phyloP scores from a whole-genome alignment of 2,329 filamentous ascomycete genomes.

The Ophiostoma novo-ulmi region DNA sequence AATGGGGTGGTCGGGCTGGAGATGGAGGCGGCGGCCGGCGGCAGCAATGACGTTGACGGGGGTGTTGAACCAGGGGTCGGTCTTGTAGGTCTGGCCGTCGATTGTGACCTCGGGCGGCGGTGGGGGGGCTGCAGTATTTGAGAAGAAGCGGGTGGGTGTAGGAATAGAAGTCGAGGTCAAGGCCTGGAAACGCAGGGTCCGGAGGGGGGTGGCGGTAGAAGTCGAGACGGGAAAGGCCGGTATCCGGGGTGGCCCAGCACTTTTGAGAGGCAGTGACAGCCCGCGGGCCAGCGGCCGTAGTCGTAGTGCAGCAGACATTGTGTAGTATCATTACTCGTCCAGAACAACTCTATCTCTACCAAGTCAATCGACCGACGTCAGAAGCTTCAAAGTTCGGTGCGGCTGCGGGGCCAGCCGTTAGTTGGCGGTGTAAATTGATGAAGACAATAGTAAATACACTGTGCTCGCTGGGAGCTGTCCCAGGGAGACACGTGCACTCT shows the following conservation, averaged over 20 bases:
- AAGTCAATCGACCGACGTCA: neutral
- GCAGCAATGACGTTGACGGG: slow-evolving; percentile 68
- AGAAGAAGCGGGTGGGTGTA: neutral
- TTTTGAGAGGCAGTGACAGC: neutral
- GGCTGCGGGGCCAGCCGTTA: neutral
- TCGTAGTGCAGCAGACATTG: slow-evolving; percentile 15
- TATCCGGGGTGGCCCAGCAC: neutral
- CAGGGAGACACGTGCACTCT: slow-evolving; percentile 2
- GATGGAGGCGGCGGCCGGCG: slow-evolving; percentile 73
- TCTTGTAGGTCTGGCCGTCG: slow-evolving; percentile 58
- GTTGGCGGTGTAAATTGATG: neutral
- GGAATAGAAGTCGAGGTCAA: neutral
- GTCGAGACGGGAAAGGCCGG: neutral
- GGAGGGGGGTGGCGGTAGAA: neutral
- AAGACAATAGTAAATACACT: neutral
- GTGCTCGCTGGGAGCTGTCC: slow-evolving; percentile 9
- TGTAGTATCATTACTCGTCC: neutral
- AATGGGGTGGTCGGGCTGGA: slow-evolving; percentile 85
- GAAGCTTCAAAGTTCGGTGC: neutral
- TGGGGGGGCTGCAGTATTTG: slow-evolving; percentile 9
- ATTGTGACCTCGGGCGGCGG: slow-evolving; percentile 45
- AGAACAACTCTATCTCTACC: neutral
- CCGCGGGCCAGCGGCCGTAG: slow-evolving; percentile 12
- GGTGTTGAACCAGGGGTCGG: slow-evolving; percentile 81
- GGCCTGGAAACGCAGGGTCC: neutral